Evolutionary conservation across 2,329 filamentous ascomycete species (phyloP), one percentile per base, ranked within the genome.

Genomic region (Chaetomiaceae sp.): DNA sequence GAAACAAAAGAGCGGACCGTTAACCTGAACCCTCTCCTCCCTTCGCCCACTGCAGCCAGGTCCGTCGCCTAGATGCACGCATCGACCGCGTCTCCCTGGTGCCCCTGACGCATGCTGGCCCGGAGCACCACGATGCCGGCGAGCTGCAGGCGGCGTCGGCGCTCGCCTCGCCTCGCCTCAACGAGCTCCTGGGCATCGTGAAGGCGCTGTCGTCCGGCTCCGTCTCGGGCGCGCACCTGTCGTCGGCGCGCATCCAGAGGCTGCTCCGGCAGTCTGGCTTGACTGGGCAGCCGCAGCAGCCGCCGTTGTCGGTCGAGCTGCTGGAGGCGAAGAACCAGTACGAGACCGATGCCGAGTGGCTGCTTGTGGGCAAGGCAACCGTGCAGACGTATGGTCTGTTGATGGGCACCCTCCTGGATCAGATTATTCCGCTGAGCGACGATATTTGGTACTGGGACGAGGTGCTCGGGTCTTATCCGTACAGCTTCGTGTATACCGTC

Each of bases 381-480:
- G 81, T 90, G n/a, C 91, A 96, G 61, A 83, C 85, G 1, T 94
- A 95, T 60, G 91, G 91, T 4, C 70, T 87, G 39, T 76, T 95
- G 33, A 71, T 96, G 56, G 82, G 83, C 56, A 81, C 79, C 0
- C 74, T 97, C 3, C 68, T 96, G 10, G 84, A 91, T 45, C 85
- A 93, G 58, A 94, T 89, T 10, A 81, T 91, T 10, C 84, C 84
- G 0, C 67, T 98, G 15, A 86, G 82, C 57, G 83, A 95, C 54
- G 89, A 95, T 56, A 83, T 95, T 19, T 90, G 85, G 81, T 97
- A 97, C 64, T 98, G 93, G 93, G 88, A 95, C 60, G 86, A 93
- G 55, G 78, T 96, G 2, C 69, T 95, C 24, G 79, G 80, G 9
- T 94, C 88, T 1, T 84, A 88, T 56, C 75, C 80, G 39, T 87